A percentile compares a stretch with the other conserved stretches of the same genome.
Conservation (phyloP, 495 filamentous ascomycete genomes). For the Penicillium longicatenatum region DNA sequence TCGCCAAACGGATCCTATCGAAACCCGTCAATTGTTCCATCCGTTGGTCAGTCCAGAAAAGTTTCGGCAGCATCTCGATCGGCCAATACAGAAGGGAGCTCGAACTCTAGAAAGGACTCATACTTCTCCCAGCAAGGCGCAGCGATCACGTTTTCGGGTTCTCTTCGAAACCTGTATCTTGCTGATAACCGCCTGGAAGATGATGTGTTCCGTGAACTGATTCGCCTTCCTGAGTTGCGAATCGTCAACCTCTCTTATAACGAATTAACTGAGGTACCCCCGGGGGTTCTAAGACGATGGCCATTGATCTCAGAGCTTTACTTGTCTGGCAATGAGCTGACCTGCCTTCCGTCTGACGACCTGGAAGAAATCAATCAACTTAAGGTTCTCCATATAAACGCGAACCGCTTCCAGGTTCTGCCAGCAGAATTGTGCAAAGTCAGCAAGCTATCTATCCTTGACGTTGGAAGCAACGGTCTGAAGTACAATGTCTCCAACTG, state of each 20-base stretch:
- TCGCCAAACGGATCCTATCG: slow-evolving; percentile 68
- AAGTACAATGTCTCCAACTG: slow-evolving; percentile 99
- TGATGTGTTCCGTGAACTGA: slow-evolving; percentile 90
- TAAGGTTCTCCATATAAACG: slow-evolving; percentile 91
- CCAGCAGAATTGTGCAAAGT: slow-evolving; percentile 96
- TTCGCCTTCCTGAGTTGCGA: slow-evolving; percentile 78
- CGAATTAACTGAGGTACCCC: slow-evolving; percentile 86
- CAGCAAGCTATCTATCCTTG: slow-evolving; percentile 82
- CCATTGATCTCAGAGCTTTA: slow-evolving; percentile 87
- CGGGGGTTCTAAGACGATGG: slow-evolving; percentile 84
- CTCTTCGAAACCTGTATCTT: slow-evolving; percentile 78
- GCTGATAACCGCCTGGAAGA: slow-evolving; percentile 94
- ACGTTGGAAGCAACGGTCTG: slow-evolving; percentile 93
- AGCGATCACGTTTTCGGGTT: slow-evolving; percentile 80
- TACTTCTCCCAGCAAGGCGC: slow-evolving; percentile 67
- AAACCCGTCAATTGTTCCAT: slow-evolving; percentile 79
- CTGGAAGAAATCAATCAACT: slow-evolving; percentile 83
- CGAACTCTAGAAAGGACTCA: slow-evolving; percentile 80
- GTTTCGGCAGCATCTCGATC: slow-evolving; percentile 75
- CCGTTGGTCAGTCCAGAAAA: slow-evolving; percentile 73
- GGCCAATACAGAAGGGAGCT: slow-evolving; percentile 58
- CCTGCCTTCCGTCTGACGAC: slow-evolving; percentile 89
- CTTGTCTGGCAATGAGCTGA: slow-evolving; percentile 92
- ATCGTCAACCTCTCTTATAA: slow-evolving; percentile 96
- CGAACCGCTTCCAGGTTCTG: slow-evolving; percentile 95